Percentiles rank a stretch among this genome's conserved stretches.
Evolutionary conservation across 257 asterid species (phyloP).

Genomic region (Ballota nigra): DNA sequence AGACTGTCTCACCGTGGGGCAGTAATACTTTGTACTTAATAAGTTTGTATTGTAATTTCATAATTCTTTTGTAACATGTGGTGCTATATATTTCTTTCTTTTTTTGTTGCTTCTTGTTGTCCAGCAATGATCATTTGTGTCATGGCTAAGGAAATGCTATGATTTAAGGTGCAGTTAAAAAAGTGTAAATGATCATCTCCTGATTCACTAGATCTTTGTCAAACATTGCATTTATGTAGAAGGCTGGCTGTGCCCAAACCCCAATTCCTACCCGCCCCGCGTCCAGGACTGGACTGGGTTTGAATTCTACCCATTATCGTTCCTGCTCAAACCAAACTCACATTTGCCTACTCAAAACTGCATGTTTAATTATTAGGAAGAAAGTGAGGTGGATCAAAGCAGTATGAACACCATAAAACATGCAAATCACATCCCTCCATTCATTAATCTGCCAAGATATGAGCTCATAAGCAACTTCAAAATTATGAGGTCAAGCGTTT

Average conservation of each 20-base stretch:
- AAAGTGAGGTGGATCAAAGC: no score
- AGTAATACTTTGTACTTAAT: conserved; percentile 19
- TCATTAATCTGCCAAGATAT: no score
- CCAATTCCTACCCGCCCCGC: neutral
- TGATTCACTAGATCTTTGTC: neutral
- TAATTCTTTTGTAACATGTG: conserved; percentile 34
- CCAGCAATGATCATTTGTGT: neutral
- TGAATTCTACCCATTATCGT: neutral
- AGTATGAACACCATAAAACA: no score
- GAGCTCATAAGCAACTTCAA: neutral
- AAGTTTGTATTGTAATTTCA: conserved; percentile 32
- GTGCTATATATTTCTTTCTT: neutral
- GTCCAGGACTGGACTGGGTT: neutral
- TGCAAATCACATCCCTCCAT: no score
- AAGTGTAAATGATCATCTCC: neutral
- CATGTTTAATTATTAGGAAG: no score
- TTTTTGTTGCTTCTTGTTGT: neutral
- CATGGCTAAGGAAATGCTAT: neutral
- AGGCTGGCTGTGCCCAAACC: neutral
- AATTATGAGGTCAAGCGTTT: neutral
- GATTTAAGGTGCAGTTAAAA: neutral
- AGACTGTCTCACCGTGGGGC: neutral
- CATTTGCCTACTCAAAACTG: conserved; percentile 7
- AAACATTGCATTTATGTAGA: no score
- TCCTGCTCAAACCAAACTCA: neutral